Conservation (phyloP, 345 rosid genomes). For the Salix caprea region DNA sequence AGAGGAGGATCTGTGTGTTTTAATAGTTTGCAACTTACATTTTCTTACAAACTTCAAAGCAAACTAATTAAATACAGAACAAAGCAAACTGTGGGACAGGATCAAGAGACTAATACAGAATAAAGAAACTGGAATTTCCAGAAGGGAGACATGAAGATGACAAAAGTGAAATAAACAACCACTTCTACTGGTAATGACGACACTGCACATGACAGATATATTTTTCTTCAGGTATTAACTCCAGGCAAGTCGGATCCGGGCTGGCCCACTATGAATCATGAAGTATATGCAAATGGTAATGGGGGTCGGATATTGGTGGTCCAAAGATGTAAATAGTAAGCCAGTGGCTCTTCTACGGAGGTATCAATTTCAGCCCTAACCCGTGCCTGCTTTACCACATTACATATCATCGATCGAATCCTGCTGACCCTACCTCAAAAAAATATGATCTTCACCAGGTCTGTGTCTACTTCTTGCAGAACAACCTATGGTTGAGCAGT, state of each 20-base stretch:
- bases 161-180: conserved; percentile 25
- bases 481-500: background rate
- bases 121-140: background rate
- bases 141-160: background rate
- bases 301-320: background rate
- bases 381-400: background rate
- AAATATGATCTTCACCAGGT: background rate
- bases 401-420: background rate
- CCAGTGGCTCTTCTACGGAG: conserved; percentile 5
- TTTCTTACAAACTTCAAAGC: background rate
- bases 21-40: background rate
- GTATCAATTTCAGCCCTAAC: background rate
- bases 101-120: background rate
- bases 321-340: background rate
- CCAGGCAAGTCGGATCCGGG: background rate
- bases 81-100: background rate
- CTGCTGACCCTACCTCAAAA: background rate
- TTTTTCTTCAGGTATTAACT: background rate
- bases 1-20: background rate
- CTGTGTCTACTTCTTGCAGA: background rate
- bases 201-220: conserved; percentile 8
- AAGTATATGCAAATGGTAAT: background rate
- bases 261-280: conserved; percentile 3
- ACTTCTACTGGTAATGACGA: conserved; percentile 8
- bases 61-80: background rate